These are phyloP conservation scores for Neofusicoccum laricinum DNA, from an alignment of 2,329 filamentous ascomycete genomes.

Conservation along the genomic window DNA sequence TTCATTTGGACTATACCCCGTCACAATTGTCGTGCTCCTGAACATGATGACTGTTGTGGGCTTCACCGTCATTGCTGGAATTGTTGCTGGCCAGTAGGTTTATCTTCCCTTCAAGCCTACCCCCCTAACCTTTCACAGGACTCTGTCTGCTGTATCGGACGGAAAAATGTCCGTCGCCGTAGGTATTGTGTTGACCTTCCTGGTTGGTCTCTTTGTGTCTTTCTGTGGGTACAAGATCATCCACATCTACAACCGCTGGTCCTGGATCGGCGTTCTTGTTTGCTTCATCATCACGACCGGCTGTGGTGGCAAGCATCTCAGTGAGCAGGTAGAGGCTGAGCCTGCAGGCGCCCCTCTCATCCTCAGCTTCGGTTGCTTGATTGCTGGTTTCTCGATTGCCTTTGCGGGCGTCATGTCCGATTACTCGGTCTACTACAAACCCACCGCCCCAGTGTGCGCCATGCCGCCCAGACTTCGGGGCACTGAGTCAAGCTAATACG, in stretches of 20 bases:
- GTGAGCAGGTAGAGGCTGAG: constrained; percentile 44
- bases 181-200: constrained; percentile 60
- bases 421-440: constrained; percentile 60
- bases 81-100: constrained; percentile 55
- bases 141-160: constrained; percentile 32
- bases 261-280: constrained; percentile 56
- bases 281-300: constrained; percentile 56
- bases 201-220: constrained; percentile 58
- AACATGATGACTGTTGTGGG: constrained; percentile 62
- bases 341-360: constrained; percentile 46
- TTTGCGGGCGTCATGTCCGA: constrained; percentile 60
- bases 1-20: constrained; percentile 59
- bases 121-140: constrained; percentile 2
- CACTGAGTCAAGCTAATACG: not conserved
- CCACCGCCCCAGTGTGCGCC: constrained; percentile 51
- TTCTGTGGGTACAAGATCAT: constrained; percentile 58
- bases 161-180: constrained; percentile 50
- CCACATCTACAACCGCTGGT: constrained; percentile 58
- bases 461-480: constrained; percentile 16
- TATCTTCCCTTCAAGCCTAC: constrained; percentile 39
- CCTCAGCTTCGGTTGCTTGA: constrained; percentile 58
- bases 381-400: constrained; percentile 63
- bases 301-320: constrained; percentile 51
- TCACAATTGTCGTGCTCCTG: constrained; percentile 59
- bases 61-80: constrained; percentile 61